Evolutionary conservation across 768 basidiomycete genomes (phyloP), one percentile per base, ranked within the genome.

Genomic region (Suillus weaverae): DNA sequence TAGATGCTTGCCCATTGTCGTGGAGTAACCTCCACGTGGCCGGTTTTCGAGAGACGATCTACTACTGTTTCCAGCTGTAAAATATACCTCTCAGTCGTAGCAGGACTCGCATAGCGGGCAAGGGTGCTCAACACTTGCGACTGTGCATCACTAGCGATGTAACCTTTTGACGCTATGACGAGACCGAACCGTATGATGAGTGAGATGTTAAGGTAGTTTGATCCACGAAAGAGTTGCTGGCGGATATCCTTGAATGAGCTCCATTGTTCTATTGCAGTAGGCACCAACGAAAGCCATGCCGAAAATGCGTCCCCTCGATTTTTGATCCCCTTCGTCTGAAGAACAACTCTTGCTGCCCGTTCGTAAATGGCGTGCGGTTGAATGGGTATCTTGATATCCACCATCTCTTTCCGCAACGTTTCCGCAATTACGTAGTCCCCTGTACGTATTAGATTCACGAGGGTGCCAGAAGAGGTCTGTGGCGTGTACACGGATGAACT

Each of bases 121-220:
- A 89, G 71, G 5, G 74, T 72, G 2, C 80, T 76, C 38, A 85
- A 64, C 59, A 73, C 70, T 8, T 71, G 76, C 61, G 56, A 65
- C 5, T 68, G 66, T 14, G 66, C 67, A 4, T 48, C n/a, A 32
- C 63, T 69, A 60, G 57, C 48, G 50, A 60, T 59, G 63, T 82
- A 83, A 0, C 87, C 87, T 67, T 84, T 86, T 20, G 76, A 72
- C 4, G 81, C 81, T n/a, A 79, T 76, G 5, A 80, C 72, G 51
- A 80, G 62, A 22, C 80, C 84, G 57, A 86, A 83, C 16, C 72
- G 76, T 62, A 79, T 69, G 18, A 84, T 65, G 32, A 84, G 74
- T 1, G 71, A 60, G 20, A 82, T 72, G 35, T 81, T 74, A 54
- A 75, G 72, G 41, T 69, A 66, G 1, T 67, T 67, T 63, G 74